Evolutionary conservation across 805 yeast species (phyloP), one percentile per base, ranked within the genome.

Genomic region (Yarrowia sp.): DNA sequence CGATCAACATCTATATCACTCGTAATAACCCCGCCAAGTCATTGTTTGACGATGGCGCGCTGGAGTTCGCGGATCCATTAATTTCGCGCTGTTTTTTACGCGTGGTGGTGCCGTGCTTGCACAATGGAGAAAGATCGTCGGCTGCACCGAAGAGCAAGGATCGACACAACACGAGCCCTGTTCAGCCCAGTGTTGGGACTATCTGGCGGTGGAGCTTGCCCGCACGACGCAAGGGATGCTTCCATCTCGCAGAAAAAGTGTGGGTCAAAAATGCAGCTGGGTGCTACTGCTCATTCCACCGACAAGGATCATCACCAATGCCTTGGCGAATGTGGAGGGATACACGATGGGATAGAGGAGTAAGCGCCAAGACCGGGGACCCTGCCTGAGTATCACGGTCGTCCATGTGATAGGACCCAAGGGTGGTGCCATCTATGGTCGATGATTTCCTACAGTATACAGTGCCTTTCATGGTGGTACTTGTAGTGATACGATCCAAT

Each of bases 211-310:
- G 30, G 30, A 24, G 30, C 30, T 24, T 24, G 30, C 30, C 30
- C 30, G 6, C 30, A 24, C 55, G 58, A 52, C 58, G 58, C 58
- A 52, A 52, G 58, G 58, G 58, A 52, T 50, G 42, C 42, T 19
- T 50, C 19, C 56, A 50, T 50, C 56, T 50, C 42, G 56, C 56
- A 50, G 56, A 19, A 14, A 7, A 14, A 12, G 30, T 10, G 24
- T 8, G 20, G 47, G 8, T 14, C 33, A 20, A 20, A 47, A 33
- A 30, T 47, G 55, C 24, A 49, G 52, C 36, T 9, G 19, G 15
- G 9, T 9, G 14, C 44, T 19, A 19, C 36, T 24, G 38, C 39
- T 33, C 53, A 49, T 49, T 49, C 53, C 53, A 33, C 38, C 12
- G 50, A n/a, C n/a, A 33, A 20, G 33, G 53, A 49, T 49, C 53